Evolutionary conservation across 345 rosid species (phyloP).

Genomic region (Carallia brachiata): DNA sequence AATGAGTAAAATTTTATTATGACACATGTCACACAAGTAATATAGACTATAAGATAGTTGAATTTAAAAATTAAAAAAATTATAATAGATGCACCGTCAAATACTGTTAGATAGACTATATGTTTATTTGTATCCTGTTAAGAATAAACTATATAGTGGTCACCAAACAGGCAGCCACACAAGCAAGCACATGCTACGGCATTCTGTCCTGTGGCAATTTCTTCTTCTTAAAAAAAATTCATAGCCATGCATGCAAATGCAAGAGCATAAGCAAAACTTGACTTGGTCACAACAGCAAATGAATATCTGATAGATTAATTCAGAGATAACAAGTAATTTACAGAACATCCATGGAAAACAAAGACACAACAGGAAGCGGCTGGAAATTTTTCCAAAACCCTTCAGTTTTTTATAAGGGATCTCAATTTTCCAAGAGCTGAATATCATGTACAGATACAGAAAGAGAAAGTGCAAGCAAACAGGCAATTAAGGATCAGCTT

Average conservation of each 20-base stretch:
- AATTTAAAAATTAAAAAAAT: too few relatives aligned
- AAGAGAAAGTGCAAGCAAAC: constrained; percentile 4
- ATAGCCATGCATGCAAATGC: background rate
- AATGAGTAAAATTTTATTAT: too few relatives aligned
- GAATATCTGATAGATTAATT: constrained; percentile 28
- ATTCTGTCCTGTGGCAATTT: too few relatives aligned
- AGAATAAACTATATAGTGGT: too few relatives aligned
- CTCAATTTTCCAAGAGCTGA: constrained; percentile 35
- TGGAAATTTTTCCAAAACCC: constrained; percentile 28
- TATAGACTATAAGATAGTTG: too few relatives aligned
- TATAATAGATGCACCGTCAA: too few relatives aligned
- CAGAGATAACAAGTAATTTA: constrained; percentile 31
- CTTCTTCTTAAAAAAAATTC: too few relatives aligned
- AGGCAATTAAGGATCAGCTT: constrained; percentile 63
- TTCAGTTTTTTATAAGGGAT: constrained; percentile 11
- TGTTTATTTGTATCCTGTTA: too few relatives aligned
- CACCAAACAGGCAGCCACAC: too few relatives aligned
- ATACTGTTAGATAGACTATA: too few relatives aligned
- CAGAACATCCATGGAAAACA: constrained; percentile 39
- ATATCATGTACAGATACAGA: constrained; percentile 48
- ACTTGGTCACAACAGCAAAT: constrained; percentile 19
- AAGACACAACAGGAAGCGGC: constrained; percentile 23
- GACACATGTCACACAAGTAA: too few relatives aligned
- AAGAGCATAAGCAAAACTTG: background rate
- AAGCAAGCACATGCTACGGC: too few relatives aligned